Conservation (phyloP, 1,139 yeast species). For the Taphrina communis region DNA sequence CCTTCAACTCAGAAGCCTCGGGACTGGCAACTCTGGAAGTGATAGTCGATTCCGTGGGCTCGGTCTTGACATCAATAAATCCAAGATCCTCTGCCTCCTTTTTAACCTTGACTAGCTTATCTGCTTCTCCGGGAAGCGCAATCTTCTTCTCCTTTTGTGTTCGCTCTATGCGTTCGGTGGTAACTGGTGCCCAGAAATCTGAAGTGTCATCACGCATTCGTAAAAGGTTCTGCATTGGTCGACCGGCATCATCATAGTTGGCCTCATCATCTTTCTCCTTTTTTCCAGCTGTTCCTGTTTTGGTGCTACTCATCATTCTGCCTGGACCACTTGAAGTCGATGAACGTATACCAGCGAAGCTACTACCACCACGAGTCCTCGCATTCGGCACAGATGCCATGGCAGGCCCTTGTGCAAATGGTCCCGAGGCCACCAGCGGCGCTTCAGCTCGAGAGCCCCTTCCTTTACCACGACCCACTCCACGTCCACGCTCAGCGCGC, state of each 20-base stretch:
- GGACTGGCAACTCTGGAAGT: slow-evolving; percentile 11
- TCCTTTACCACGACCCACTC: slow-evolving; percentile 63
- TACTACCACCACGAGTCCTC: slow-evolving; percentile 1
- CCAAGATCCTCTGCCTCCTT: slow-evolving; percentile 24
- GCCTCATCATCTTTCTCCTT: slow-evolving; percentile 12
- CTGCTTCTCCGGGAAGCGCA: slow-evolving; percentile 15
- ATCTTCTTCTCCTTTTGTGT: slow-evolving; percentile 11
- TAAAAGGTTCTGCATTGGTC: slow-evolving; percentile 27
- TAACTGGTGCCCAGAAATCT: slow-evolving; percentile 34
- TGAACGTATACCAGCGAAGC: neutral
- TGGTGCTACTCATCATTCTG: neutral
- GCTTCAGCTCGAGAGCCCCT: slow-evolving; percentile 39
- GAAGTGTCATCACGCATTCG: slow-evolving; percentile 21
- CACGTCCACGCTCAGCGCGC: slow-evolving; percentile 46
- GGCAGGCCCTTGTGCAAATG: slow-evolving; percentile 41
- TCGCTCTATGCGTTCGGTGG: slow-evolving; percentile 27
- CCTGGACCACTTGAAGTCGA: neutral
- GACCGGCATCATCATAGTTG: slow-evolving; percentile 25
- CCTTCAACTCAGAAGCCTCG: neutral
- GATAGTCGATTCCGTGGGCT: slow-evolving; percentile 24
- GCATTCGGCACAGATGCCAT: slow-evolving; percentile 11
- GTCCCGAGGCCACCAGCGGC: slow-evolving; percentile 38
- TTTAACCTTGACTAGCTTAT: slow-evolving; percentile 13
- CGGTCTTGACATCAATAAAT: slow-evolving; percentile 27
- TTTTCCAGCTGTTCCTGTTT: slow-evolving; percentile 1